phyloP scores from a whole-genome alignment of 306 rosid species.

The Comarum palustre region DNA sequence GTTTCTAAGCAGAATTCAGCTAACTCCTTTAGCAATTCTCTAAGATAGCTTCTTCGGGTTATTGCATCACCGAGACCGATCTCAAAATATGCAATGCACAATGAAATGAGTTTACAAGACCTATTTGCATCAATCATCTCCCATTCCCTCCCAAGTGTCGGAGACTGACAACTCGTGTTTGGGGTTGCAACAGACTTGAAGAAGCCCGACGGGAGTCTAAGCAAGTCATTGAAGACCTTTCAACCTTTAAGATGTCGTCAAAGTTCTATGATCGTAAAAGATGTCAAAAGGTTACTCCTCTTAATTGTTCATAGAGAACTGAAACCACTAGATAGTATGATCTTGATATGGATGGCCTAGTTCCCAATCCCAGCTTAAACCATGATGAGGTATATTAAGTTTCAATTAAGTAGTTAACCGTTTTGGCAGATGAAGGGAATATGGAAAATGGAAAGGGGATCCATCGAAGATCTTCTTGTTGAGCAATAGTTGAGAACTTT shows the following conservation, averaged over 20 bases:
- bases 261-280: slow-evolving; percentile 52
- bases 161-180: slow-evolving; percentile 60
- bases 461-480: too few species aligned
- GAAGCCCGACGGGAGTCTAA: slow-evolving; percentile 37
- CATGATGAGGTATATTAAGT: too few species aligned
- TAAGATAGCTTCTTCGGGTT: too few species aligned
- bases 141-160: slow-evolving; percentile 72
- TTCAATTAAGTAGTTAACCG: too few species aligned
- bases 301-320: slow-evolving; percentile 3
- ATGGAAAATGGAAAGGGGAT: too few species aligned
- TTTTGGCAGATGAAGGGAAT: too few species aligned
- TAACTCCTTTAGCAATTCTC: too few species aligned
- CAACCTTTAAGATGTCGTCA: slow-evolving; percentile 58
- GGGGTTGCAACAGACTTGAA: slow-evolving; percentile 80
- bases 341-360: background rate
- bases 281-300: background rate
- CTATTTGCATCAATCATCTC: slow-evolving; percentile 58
- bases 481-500: too few species aligned
- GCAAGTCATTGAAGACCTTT: slow-evolving; percentile 50
- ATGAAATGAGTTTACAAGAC: too few species aligned
- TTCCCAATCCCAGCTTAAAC: background rate
- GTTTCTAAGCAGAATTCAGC: too few species aligned
- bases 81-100: too few species aligned
- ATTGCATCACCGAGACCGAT: too few species aligned
- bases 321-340: background rate